A percentile compares a stretch with the other conserved stretches of the same genome.
phyloP scores from a whole-genome alignment of 2,329 filamentous ascomycete genomes.

The Cercospora sp. region DNA sequence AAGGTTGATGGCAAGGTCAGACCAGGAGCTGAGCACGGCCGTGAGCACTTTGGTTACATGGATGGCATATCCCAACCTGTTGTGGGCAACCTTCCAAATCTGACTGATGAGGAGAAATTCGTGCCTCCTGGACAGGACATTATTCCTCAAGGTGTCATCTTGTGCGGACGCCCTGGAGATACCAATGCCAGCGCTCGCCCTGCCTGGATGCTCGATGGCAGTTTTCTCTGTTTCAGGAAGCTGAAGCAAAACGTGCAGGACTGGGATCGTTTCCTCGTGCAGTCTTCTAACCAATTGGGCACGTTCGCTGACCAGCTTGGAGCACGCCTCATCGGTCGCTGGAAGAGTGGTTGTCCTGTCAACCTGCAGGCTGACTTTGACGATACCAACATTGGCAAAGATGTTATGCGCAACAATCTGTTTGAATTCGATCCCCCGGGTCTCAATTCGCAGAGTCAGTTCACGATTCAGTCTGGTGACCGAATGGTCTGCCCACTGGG shows the following conservation, averaged over 20 bases:
- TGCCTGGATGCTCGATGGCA: constrained; percentile 49
- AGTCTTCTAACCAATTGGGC: constrained; percentile 36
- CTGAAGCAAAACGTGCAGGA: constrained; percentile 50
- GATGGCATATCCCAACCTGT: constrained; percentile 49
- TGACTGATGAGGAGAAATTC: constrained; percentile 22
- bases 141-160: constrained; percentile 41
- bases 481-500: constrained; percentile 49
- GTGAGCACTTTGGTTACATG: constrained; percentile 49
- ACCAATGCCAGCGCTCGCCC: constrained; percentile 27
- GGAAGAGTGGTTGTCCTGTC: constrained; percentile 41
- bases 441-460: constrained; percentile 39
- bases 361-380: constrained; percentile 32
- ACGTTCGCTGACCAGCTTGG: constrained; percentile 43
- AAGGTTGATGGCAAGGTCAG: constrained; percentile 39
- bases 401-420: constrained; percentile 39
- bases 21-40: constrained; percentile 40
- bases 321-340: constrained; percentile 48
- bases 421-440: constrained; percentile 42
- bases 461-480: constrained; percentile 40
- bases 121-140: constrained; percentile 39
- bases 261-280: constrained; percentile 45
- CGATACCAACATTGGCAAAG: constrained; percentile 36
- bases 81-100: constrained; percentile 39
- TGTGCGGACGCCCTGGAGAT: constrained; percentile 44
- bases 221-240: constrained; percentile 49